Evolutionary conservation across 768 basidiomycete species (phyloP).

Genomic region (Leccinum rimulosum): DNA sequence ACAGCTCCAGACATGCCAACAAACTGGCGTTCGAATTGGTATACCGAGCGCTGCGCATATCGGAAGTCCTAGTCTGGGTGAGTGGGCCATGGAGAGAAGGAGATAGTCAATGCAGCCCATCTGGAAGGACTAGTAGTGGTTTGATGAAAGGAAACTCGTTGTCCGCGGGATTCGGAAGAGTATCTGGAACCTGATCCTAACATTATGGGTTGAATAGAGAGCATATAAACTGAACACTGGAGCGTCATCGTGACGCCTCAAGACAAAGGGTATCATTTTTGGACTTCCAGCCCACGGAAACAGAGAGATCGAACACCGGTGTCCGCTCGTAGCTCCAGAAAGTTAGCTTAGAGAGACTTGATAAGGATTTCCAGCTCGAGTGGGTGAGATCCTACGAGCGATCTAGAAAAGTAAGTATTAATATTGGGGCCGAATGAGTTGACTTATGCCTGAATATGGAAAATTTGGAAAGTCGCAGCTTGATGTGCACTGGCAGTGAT

Average conservation of each 20-base stretch:
- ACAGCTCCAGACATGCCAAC: slow-evolving; percentile 16
- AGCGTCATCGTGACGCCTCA: background rate
- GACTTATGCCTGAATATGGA: too few relatives aligned
- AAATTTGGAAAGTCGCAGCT: too few relatives aligned
- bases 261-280: background rate
- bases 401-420: background rate
- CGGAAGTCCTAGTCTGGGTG: background rate
- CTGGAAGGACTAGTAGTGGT: background rate
- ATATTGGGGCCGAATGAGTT: too few relatives aligned
- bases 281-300: background rate
- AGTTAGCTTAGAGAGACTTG: background rate
- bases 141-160: background rate
- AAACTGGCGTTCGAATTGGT: slow-evolving; percentile 3
- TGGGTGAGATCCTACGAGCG: background rate
- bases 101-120: background rate
- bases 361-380: background rate
- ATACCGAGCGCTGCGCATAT: background rate
- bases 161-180: background rate
- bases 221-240: background rate
- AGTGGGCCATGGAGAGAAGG: background rate
- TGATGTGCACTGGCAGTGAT: too few relatives aligned
- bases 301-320: background rate
- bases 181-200: background rate
- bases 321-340: background rate
- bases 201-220: background rate